Base-by-base conservation (phyloP, 140 eudicot species). In the Stevia rebaudiana region DNA sequence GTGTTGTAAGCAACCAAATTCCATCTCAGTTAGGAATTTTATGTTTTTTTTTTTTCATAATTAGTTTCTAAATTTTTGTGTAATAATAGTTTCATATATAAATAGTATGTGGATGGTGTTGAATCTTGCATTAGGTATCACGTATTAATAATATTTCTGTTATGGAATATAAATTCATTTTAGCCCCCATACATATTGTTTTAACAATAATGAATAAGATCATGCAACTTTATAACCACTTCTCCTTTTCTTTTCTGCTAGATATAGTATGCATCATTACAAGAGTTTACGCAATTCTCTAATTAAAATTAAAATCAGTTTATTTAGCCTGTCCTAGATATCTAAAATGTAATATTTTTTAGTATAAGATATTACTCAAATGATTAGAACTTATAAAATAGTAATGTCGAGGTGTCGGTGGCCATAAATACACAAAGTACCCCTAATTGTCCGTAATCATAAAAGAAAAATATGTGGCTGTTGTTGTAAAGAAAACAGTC, bases 51-150 rank as follows among this genome's bases (percentile, higher is more conserved):
- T 15, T 24, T 53, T 33, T 66, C n/a, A 0, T 4, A 5, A 12
- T 24, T 12, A 21, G 69, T 41, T 54, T 54, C 33, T 61, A 10
- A 61, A 15, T 10, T 55, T 46, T 7, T 33, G 50, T 43, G 56
- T 70, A 60, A 70, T 69, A 40, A 2, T 51, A 37, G 57, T 62
- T 51, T 50, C 24, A 37, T 67, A 44, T 61, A 23, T 17, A 17
- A 36, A 11, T 37, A 60, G 43, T 31, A 60, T 60, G 49, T 59
- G 63, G 46, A 6, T 55, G 40, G 41, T 24, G 56, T 9, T 19
- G 10, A 8, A 6, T 25, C n/a, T 9, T 68, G 3, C n/a, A 23
- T 22, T 36, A 59, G 61, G 42, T 35, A 60, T 47, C 53, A 11
- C 50, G 30, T 17, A 46, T 23, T 43, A 8, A 28, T 31, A 33